Evolutionary conservation across 352 stramenopile genomes (phyloP).

Genomic region (Chrysophaeum taylorii): DNA sequence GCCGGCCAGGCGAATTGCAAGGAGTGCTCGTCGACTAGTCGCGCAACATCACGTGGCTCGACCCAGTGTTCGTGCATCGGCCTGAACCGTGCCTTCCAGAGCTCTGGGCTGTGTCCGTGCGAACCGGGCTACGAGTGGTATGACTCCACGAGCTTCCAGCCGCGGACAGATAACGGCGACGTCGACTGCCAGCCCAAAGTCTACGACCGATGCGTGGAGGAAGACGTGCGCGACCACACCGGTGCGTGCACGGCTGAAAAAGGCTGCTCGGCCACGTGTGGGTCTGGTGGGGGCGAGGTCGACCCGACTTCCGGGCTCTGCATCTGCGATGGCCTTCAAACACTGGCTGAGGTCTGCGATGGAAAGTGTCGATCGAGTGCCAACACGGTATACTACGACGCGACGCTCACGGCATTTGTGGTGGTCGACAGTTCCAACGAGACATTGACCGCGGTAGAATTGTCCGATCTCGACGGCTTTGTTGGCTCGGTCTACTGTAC

Average conservation of each 20-base stretch:
- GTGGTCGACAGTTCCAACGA: constrained; percentile 1
- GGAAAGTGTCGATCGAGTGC: constrained; percentile 48
- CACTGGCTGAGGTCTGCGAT: constrained; percentile 65
- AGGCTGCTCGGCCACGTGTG: constrained; percentile 45
- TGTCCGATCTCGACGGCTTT: constrained; percentile 10
- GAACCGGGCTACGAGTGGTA: constrained; percentile 77
- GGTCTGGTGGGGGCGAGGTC: constrained; percentile 56
- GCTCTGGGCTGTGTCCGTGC: constrained; percentile 75
- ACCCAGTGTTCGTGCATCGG: constrained; percentile 65
- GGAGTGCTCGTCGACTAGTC: constrained; percentile 62
- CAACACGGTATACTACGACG: constrained; percentile 20
- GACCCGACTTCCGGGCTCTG: constrained; percentile 65
- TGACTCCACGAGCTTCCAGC: constrained; percentile 58
- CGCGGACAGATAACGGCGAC: constrained; percentile 61
- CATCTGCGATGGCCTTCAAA: constrained; percentile 58
- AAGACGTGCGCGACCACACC: constrained; percentile 57
- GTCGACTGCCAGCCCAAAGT: constrained; percentile 80
- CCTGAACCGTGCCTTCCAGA: constrained; percentile 73
- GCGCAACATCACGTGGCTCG: constrained; percentile 45
- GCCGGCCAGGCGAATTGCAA: constrained; percentile 57
- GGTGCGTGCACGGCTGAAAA: constrained; percentile 47
- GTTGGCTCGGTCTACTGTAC: constrained; percentile 20
- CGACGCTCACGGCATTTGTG: constrained; percentile 9
- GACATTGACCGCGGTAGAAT: background rate
- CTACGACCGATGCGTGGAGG: constrained; percentile 56